Conservation (phyloP, 306 rosid genomes). For the Prunus padus region DNA sequence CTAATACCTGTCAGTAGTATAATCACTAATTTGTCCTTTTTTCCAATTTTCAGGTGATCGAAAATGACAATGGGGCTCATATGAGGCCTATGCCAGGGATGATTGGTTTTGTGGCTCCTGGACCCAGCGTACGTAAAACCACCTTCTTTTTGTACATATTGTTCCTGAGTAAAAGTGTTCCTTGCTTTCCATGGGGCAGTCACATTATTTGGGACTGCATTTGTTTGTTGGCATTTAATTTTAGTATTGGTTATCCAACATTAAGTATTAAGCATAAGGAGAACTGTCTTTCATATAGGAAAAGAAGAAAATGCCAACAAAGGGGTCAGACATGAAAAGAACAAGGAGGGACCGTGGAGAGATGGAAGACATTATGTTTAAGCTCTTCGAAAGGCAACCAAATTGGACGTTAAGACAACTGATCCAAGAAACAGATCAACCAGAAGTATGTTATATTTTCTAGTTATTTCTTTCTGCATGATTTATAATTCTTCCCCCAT, state of each 20-base stretch:
- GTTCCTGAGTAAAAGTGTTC: slow-evolving; percentile 10
- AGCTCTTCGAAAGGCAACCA: slow-evolving; percentile 74
- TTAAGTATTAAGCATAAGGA: slow-evolving; percentile 8
- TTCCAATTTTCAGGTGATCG: slow-evolving; percentile 60
- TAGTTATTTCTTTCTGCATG: neutral
- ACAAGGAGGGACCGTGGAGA: slow-evolving; percentile 82
- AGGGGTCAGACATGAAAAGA: slow-evolving; percentile 64
- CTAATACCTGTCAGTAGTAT: neutral
- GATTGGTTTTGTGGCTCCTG: slow-evolving; percentile 45
- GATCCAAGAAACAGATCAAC: slow-evolving; percentile 86
- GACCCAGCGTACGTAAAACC: slow-evolving; percentile 44
- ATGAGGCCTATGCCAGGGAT: slow-evolving; percentile 92
- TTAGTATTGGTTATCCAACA: slow-evolving; percentile 2
- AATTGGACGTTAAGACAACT: slow-evolving; percentile 77
- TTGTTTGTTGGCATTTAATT: slow-evolving; percentile 8
- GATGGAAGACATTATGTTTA: slow-evolving; percentile 83
- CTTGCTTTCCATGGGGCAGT: slow-evolving; percentile 4
- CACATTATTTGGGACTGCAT: slow-evolving; percentile 9
- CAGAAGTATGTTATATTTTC: slow-evolving; percentile 73
- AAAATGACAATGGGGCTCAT: slow-evolving; percentile 60
- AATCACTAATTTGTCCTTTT: slow-evolving; percentile 19
- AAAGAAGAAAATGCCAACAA: slow-evolving; percentile 61
- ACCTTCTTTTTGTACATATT: slow-evolving; percentile 14
- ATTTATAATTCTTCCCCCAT: neutral
- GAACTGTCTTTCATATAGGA: slow-evolving; percentile 50